Conservation (phyloP, 23 red algal genomes). For the Agarophyton chilense region DNA sequence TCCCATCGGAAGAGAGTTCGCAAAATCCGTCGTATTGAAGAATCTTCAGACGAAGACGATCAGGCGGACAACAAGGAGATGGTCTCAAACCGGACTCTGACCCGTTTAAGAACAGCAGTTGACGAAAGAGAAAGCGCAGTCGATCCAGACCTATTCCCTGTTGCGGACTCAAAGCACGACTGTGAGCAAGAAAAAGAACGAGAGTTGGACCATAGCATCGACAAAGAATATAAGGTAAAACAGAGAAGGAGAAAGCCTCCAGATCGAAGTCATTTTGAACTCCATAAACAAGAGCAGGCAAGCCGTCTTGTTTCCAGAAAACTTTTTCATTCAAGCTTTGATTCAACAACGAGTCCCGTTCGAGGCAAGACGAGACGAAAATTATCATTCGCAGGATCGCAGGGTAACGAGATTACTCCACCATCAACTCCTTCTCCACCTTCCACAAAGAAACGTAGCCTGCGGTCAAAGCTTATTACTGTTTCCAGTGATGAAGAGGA, state of each 20-base stretch:
- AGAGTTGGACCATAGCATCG: neutral
- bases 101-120: neutral
- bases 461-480: neutral
- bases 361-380: neutral
- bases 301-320: neutral
- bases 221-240: neutral
- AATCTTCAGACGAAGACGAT: neutral
- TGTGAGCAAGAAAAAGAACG: neutral
- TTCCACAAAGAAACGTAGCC: slow-evolving; percentile 2
- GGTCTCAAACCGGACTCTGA: neutral
- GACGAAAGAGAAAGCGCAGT: neutral
- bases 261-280: neutral
- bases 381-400: neutral
- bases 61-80: neutral
- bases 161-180: neutral
- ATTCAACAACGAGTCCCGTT: neutral
- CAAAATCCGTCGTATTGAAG: neutral
- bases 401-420: slow-evolving; percentile 3
- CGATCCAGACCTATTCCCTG: neutral
- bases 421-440: slow-evolving; percentile 21
- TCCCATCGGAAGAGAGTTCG: neutral
- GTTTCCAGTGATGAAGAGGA: slow-evolving; percentile 15
- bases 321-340: neutral
- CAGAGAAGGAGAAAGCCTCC: neutral
- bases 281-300: neutral